Base-by-base conservation (phyloP, 176 grass and related monocot genomes). In the Canna indica region DNA sequence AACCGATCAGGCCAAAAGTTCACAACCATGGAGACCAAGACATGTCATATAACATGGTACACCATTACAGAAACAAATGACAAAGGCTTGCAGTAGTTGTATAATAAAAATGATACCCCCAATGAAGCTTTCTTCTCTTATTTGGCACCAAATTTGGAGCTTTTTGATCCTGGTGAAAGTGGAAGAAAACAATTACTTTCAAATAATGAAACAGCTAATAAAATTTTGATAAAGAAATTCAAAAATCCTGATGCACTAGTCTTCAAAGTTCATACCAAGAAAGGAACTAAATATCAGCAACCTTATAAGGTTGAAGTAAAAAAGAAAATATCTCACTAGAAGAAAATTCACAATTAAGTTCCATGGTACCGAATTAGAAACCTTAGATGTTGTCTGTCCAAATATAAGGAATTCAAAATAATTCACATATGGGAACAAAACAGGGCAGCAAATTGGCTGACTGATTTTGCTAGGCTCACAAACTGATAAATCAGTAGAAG, bases 101-200 rank as follows among this genome's bases (percentile, higher is more conserved):
- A 31, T 7, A 64, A 50, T n/a, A 26, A 70, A 48, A 50, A 13
- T 70, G 16, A 70, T 70, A 70, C 68, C 68, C 68, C 68, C 68
- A 70, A 18, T 46, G 68, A 50, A 70, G 27, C 68, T 70, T 70
- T 47, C 68, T 47, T 48, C 41, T 50, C 24, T 50, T 70, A 38
- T 36, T 66, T 36, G 34, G 12, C 34, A 66, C 35, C 45, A 70
- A 48, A 48, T 13, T 20, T 32, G 68, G 13, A 48, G 41, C 45
- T 17, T 38, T 70, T 28, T 70, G 26, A 50, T 31, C 44, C 68
- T 70, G 68, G 50, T 48, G 26, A 52, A 44, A 46, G 33, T 31
- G 45, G 14, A 20, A 48, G 28, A 70, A 70, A 28, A 33, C 27
- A 64, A 41, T 38, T 63, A 63, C 30, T 18, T 65, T 65, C 34